Conservation (phyloP, 169 alveolate genomes). For the Perkinsus olseni region DNA sequence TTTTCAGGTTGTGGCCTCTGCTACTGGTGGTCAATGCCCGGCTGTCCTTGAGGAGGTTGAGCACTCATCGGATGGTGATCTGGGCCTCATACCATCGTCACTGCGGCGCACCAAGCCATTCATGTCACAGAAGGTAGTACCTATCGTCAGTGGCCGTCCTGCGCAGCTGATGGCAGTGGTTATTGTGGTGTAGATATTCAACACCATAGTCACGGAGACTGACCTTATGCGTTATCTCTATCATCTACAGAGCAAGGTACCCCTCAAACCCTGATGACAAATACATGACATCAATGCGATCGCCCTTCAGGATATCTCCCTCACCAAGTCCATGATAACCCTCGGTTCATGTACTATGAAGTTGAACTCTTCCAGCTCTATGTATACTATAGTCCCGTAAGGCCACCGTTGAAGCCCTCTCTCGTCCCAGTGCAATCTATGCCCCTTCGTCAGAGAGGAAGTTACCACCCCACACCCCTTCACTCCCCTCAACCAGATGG, state of each 20-base stretch:
- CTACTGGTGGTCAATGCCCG: not conserved
- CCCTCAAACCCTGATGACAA: no score
- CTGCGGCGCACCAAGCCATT: constrained; percentile 29
- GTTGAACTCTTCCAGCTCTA: constrained; percentile 62
- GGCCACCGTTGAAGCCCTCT: no score
- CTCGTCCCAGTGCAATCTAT: no score
- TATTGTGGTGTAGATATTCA: constrained; percentile 35
- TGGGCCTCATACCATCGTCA: not conserved
- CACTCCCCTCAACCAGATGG: constrained; percentile 50
- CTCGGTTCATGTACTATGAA: constrained; percentile 81
- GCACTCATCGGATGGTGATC: not conserved
- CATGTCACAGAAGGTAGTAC: constrained; percentile 30
- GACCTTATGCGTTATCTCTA: constrained; percentile 67
- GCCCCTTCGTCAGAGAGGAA: not conserved
- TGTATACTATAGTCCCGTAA: constrained; percentile 64
- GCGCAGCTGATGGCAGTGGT: not conserved
- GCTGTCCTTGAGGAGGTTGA: not conserved
- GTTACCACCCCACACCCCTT: constrained; percentile 64
- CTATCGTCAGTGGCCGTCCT: not conserved
- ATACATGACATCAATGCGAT: no score
- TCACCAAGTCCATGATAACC: constrained; percentile 65
- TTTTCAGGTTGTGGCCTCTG: not conserved
- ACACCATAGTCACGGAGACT: constrained; percentile 53
- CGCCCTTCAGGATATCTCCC: constrained; percentile 40
- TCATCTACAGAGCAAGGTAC: constrained; percentile 42